Percentiles rank a stretch among this genome's conserved stretches.
These are phyloP conservation scores for Westerdykella sp. DNA, from an alignment of 2,329 filamentous ascomycete species.

Conservation along the genomic window DNA sequence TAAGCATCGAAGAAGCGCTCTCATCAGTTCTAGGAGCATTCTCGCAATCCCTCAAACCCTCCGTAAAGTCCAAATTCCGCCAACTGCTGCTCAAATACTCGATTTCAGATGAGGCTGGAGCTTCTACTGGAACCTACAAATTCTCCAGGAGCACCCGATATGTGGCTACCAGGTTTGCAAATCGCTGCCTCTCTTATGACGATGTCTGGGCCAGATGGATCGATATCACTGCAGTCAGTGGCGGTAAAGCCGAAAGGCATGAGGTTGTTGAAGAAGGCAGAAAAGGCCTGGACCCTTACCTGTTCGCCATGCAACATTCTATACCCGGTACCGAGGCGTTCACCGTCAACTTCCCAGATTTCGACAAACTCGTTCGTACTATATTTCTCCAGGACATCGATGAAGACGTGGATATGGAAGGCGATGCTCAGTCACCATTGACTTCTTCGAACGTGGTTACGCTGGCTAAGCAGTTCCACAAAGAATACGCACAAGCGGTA, in stretches of 20 bases:
- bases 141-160: conserved; percentile 61
- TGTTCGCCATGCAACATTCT: conserved; percentile 58
- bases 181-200: conserved; percentile 73
- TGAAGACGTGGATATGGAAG: conserved; percentile 29
- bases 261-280: conserved; percentile 86
- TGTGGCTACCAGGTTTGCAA: conserved; percentile 81
- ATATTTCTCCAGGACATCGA: conserved; percentile 39
- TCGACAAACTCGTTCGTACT: conserved; percentile 40
- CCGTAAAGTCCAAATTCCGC: conserved; percentile 36
- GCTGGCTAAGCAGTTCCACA: conserved; percentile 26
- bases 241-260: conserved; percentile 60
- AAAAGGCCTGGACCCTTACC: conserved; percentile 77
- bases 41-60: conserved; percentile 39
- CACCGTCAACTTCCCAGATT: conserved; percentile 36
- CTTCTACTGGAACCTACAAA: conserved; percentile 35
- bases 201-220: conserved; percentile 82
- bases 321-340: conserved; percentile 19
- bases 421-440: neutral
- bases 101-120: conserved; percentile 9
- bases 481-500: conserved; percentile 49
- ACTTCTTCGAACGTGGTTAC: conserved; percentile 12
- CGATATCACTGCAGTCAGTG: conserved; percentile 72
- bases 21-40: conserved; percentile 67
- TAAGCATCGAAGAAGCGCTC: conserved; percentile 84
- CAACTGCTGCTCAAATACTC: conserved; percentile 31